Conservation (phyloP, 2,329 filamentous ascomycete species). For the Epicoccum nigrum region DNA sequence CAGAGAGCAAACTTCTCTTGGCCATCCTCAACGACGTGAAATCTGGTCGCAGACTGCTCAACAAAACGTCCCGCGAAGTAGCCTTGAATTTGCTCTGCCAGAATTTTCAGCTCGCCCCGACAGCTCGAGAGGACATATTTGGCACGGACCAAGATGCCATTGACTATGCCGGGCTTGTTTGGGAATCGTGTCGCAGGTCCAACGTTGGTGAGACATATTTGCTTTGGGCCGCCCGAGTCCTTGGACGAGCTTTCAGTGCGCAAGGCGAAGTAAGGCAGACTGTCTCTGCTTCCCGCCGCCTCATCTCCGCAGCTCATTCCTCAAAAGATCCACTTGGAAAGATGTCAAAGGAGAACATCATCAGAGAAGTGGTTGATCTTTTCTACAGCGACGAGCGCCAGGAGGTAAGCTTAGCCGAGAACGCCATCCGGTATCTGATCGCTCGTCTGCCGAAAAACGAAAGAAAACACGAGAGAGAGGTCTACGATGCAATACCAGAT, state of each 20-base stretch:
- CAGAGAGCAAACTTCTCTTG: slow-evolving; percentile 81
- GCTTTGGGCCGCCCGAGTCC: slow-evolving; percentile 81
- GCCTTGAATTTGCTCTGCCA: slow-evolving; percentile 76
- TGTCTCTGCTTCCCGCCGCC: slow-evolving; percentile 30
- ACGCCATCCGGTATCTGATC: slow-evolving; percentile 42
- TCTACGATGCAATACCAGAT: slow-evolving; percentile 38
- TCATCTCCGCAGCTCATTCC: slow-evolving; percentile 29
- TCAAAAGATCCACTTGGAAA: slow-evolving; percentile 34
- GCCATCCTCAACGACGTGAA: slow-evolving; percentile 77
- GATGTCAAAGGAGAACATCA: slow-evolving; percentile 44
- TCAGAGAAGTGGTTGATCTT: slow-evolving; percentile 45
- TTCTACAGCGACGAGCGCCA: slow-evolving; percentile 48
- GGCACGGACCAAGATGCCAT: slow-evolving; percentile 69
- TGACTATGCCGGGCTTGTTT: slow-evolving; percentile 69
- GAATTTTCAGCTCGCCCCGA: slow-evolving; percentile 69
- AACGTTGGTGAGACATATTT: slow-evolving; percentile 72
- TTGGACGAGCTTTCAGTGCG: slow-evolving; percentile 75
- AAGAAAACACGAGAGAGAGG: slow-evolving; percentile 34
- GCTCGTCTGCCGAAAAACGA: slow-evolving; percentile 32
- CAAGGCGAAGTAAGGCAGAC: slow-evolving; percentile 68
- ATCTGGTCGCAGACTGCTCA: slow-evolving; percentile 68
- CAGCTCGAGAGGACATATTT: slow-evolving; percentile 69
- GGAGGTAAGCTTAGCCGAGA: slow-evolving; percentile 54
- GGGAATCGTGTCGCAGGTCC: slow-evolving; percentile 74
- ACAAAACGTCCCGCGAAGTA: slow-evolving; percentile 70